These are phyloP conservation scores for Coemansia erecta DNA, from an alignment of 192 early-diverging fungal species.

Conservation along the genomic window DNA sequence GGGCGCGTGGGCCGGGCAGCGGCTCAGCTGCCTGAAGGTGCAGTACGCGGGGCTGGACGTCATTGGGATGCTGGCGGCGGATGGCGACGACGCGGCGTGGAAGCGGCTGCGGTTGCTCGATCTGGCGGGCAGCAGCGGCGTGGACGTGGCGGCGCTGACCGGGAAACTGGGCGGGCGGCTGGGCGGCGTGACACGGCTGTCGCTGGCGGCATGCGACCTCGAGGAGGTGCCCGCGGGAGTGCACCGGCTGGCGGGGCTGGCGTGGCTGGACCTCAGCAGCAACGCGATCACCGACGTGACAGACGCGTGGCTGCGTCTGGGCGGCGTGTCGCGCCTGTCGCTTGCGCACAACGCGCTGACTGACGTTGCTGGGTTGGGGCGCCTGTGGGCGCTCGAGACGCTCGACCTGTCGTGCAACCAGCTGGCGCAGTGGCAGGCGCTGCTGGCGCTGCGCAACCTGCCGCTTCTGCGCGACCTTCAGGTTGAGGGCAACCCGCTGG, in stretches of 20 bases:
- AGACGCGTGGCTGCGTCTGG: conserved; percentile 36
- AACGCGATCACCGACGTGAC: conserved; percentile 31
- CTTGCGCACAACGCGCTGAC: conserved; percentile 30
- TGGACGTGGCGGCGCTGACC: conserved; percentile 25
- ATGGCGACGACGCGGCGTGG: conserved; percentile 13
- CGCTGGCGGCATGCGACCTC: conserved; percentile 42
- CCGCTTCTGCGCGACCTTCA: conserved; percentile 30
- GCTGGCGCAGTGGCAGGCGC: conserved; percentile 21
- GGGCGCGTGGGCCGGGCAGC: conserved; percentile 25
- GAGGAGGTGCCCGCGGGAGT: conserved; percentile 32
- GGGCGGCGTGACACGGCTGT: conserved; percentile 28
- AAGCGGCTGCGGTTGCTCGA: conserved; percentile 35
- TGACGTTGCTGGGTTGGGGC: conserved; percentile 25
- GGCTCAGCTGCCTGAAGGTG: conserved; percentile 22
- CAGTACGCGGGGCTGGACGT: conserved; percentile 40
- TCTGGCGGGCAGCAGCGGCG: conserved; percentile 33
- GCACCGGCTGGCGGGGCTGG: conserved; percentile 22
- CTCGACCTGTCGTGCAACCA: conserved; percentile 37
- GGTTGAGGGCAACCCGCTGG: conserved; percentile 43
- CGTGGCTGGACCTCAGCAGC: conserved; percentile 36
- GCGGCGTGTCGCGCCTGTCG: conserved; percentile 27
- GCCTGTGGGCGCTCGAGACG: conserved; percentile 42
- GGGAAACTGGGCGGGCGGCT: conserved; percentile 17
- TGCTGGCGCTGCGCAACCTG: conserved; percentile 39
- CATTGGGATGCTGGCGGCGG: conserved; percentile 8